These are phyloP conservation scores for Aspergillus homomorphus DNA, from an alignment of 495 filamentous ascomycete genomes.

Conservation along the genomic window DNA sequence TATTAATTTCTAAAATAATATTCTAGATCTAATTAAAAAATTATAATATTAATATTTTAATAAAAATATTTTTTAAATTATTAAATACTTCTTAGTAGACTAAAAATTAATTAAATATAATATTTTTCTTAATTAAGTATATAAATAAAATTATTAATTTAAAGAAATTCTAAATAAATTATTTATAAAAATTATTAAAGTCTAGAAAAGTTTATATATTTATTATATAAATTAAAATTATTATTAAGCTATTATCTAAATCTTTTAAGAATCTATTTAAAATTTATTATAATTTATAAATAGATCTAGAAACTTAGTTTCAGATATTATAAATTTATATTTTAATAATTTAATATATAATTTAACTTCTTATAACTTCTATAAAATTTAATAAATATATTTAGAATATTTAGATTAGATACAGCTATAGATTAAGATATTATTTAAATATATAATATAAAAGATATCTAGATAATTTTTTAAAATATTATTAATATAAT, in stretches of 20 bases:
- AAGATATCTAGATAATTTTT: background rate
- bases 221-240: conserved; percentile 1
- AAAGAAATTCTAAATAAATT: too few species aligned
- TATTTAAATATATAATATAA: conserved; percentile 1
- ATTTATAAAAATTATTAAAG: too few species aligned
- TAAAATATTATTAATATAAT: conserved; percentile 7
- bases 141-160: too few species aligned
- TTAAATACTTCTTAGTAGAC: too few species aligned
- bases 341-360: conserved; percentile 2
- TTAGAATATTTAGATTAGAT: conserved; percentile 1
- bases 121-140: too few species aligned
- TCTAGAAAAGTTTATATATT: background rate
- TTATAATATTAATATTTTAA: too few species aligned
- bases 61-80: too few species aligned
- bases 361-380: conserved; percentile 2
- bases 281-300: background rate
- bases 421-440: background rate
- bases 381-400: background rate
- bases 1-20: too few species aligned
- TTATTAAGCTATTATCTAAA: background rate
- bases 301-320: background rate
- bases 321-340: conserved; percentile 1
- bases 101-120: too few species aligned
- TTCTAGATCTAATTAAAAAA: too few species aligned
- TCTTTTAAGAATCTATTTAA: background rate